Conservation (phyloP, 2,329 filamentous ascomycete species). For the Coleophoma crateriformis region DNA sequence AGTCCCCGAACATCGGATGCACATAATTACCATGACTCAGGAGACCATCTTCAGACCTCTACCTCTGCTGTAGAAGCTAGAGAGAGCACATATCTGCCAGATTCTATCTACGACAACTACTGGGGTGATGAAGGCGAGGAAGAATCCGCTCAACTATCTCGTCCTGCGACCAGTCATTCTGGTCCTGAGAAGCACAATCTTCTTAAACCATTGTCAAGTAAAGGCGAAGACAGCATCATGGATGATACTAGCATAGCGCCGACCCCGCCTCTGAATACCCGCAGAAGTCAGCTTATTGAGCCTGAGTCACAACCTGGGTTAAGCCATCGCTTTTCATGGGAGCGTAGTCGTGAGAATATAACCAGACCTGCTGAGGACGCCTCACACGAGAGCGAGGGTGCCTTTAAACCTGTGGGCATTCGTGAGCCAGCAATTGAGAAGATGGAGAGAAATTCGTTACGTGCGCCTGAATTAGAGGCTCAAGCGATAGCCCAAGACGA, state of each 20-base stretch:
- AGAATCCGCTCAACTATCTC: conserved; percentile 3
- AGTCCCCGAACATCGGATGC: conserved; percentile 38
- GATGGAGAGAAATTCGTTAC: neutral
- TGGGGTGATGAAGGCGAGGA: conserved; percentile 44
- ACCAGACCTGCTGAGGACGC: neutral
- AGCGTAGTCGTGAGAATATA: conserved; percentile 16
- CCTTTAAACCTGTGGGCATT: too few relatives aligned
- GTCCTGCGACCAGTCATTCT: conserved; percentile 1
- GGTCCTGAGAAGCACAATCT: neutral
- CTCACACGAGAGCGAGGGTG: too few relatives aligned
- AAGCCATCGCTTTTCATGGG: conserved; percentile 23
- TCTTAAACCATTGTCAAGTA: neutral
- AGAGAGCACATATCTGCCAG: conserved; percentile 59
- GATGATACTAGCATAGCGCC: conserved; percentile 2
- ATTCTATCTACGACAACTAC: conserved; percentile 60
- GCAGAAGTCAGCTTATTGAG: conserved; percentile 7
- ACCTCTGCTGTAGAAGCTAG: conserved; percentile 21
- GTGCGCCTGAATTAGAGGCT: neutral
- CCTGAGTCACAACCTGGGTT: conserved; percentile 10
- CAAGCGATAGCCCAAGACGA: neutral
- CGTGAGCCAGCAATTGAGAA: neutral
- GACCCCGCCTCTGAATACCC: conserved; percentile 18
- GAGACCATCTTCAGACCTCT: conserved; percentile 11
- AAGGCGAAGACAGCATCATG: neutral
- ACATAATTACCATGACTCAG: conserved; percentile 6